Evolutionary conservation across 1,284 basidiomycete genomes (phyloP).

Genomic region (Agroathelia rolfsii): DNA sequence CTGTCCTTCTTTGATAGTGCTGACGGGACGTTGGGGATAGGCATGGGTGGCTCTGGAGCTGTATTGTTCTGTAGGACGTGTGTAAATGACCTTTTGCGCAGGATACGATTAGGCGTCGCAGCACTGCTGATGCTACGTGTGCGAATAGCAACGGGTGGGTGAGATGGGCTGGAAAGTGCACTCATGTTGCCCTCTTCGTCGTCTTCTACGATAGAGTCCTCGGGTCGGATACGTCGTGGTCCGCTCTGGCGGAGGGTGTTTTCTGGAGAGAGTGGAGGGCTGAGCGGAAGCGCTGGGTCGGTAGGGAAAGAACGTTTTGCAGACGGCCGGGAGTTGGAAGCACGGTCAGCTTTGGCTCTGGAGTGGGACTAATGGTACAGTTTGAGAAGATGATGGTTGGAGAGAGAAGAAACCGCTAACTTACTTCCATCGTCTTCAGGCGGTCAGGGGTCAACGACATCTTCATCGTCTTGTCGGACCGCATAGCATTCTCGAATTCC

Average conservation of each 20-base stretch:
- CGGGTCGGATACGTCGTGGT: constrained; percentile 38
- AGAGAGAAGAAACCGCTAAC: constrained; percentile 17
- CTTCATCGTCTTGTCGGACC: constrained; percentile 83
- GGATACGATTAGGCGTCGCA: constrained; percentile 1
- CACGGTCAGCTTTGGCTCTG: constrained; percentile 12
- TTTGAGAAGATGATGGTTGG: constrained; percentile 23
- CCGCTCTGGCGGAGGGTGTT: constrained; percentile 15
- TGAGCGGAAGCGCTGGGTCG: constrained; percentile 16
- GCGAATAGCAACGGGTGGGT: constrained; percentile 15
- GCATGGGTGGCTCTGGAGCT: not conserved
- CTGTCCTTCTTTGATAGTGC: constrained; percentile 9
- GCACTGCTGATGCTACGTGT: constrained; percentile 13
- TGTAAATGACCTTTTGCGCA: too few relatives aligned
- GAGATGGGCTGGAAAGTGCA: constrained; percentile 21
- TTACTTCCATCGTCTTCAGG: constrained; percentile 83
- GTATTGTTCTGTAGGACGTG: constrained; percentile 14
- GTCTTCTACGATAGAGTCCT: constrained; percentile 47
- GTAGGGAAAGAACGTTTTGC: constrained; percentile 13
- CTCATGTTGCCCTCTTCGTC: constrained; percentile 27
- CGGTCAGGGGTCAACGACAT: constrained; percentile 91
- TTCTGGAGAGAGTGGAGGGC: constrained; percentile 23
- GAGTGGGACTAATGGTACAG: constrained; percentile 4
- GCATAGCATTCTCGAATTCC: constrained; percentile 87
- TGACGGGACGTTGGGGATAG: constrained; percentile 9
- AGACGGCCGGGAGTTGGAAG: constrained; percentile 6